Evolutionary conservation across 1,139 yeast species (phyloP), one percentile per base, ranked within the genome.

Genomic region (Blastobotrys persicus): DNA sequence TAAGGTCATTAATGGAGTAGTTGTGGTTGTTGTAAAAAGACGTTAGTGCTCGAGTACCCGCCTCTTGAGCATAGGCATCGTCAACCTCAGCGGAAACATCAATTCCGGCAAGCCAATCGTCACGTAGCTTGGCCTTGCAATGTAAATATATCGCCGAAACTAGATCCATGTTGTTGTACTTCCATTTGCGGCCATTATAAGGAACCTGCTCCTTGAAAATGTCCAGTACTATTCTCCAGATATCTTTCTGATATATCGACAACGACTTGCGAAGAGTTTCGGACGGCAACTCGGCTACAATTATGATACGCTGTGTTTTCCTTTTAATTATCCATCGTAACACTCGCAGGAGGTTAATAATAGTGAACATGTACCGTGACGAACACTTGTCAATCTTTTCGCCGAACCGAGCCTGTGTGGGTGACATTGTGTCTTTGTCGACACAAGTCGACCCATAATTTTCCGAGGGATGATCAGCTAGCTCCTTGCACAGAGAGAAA

Each of bases 171-270:
- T 92, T 94, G 56, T 82, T 79, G 12, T 89, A 80, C 59, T 89
- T 84, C 99, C 99, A 92, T 66, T 91, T 89, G 53, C 95, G 80
- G 16, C 97, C 97, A 59, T 88, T 91, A 66, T 85, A 88, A 0
- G 98, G 97, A 0, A 91, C 83, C 46, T 89, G 76, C 55, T 88
- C 84, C 64, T 88, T 89, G 53, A 91, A 73, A 1, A 67, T 77
- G 60, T 82, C 84, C 57, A 91, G 71, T 2, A 87, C 81, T 1
- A 95, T 89, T 41, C 71, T 73, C 67, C 86, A 83, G 26, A 89
- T 67, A n/a, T 77, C 75, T 13, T 72, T 65, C 60, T 86, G 88
- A 57, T 83, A 81, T 41, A 85, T 63, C 3, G 64, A 54, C 39
- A 73, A 59, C 6, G 71, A 60, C 50, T 66, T 66, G 44, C 69